These are phyloP conservation scores for Exophiala alcalophila DNA, from an alignment of 2,329 filamentous ascomycete genomes.

Conservation along the genomic window DNA sequence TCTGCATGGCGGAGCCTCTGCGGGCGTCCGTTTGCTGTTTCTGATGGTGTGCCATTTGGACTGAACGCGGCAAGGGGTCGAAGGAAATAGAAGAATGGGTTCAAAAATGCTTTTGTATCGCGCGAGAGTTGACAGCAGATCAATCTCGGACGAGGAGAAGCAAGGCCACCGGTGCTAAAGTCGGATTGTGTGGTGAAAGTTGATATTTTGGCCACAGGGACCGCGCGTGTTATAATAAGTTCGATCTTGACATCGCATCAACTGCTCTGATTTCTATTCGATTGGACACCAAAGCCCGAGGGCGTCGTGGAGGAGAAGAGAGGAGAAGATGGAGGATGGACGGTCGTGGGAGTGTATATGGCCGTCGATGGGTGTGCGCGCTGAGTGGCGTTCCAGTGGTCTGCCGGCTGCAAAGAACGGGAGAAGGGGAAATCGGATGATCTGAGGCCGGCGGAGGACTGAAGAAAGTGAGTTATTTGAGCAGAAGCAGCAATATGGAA, in stretches of 20 bases:
- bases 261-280: constrained; percentile 9
- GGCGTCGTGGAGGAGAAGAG: not conserved
- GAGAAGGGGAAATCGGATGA: not conserved
- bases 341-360: not conserved
- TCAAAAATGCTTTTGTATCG: constrained; percentile 1
- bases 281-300: constrained; percentile 8
- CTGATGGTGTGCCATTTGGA: constrained; percentile 25
- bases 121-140: constrained; percentile 1
- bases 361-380: constrained; percentile 1
- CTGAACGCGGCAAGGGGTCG: not conserved
- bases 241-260: constrained; percentile 37
- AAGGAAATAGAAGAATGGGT: constrained; percentile 1
- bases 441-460: constrained; percentile 7
- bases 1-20: constrained; percentile 35
- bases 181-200: no score
- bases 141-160: no score
- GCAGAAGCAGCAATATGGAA: constrained; percentile 11
- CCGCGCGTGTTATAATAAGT: constrained; percentile 45
- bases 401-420: not conserved
- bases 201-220: constrained; percentile 37
- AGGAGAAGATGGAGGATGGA: constrained; percentile 2
- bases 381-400: constrained; percentile 15
- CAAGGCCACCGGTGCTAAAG: no score
- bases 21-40: constrained; percentile 20
- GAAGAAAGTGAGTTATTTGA: constrained; percentile 7